phyloP scores from a whole-genome alignment of 83 land plant genomes.

The Diphasiastrum complanatum region DNA sequence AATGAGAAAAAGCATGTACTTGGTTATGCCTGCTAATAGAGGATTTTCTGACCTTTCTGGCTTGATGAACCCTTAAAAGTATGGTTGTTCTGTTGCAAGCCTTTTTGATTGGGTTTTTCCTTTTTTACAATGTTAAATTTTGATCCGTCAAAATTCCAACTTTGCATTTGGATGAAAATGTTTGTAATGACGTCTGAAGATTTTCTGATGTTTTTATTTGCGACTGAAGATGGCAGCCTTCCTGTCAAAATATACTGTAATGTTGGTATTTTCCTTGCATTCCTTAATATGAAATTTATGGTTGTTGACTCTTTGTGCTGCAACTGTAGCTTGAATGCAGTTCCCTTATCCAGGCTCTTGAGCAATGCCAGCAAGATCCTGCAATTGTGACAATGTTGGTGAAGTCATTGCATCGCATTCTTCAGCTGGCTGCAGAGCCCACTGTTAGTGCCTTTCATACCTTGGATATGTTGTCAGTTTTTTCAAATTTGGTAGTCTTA shows the following conservation, averaged over 20 bases:
- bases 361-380: slow-evolving; percentile 67
- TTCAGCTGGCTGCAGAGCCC: slow-evolving; percentile 63
- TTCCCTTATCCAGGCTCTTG: slow-evolving; percentile 65
- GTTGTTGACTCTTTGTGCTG: background rate
- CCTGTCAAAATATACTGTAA: slow-evolving; percentile 10
- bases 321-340: slow-evolving; percentile 64
- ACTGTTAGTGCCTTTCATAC: slow-evolving; percentile 60
- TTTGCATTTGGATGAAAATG: no score
- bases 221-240: no score
- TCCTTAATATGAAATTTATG: background rate
- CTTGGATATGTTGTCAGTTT: slow-evolving; percentile 50
- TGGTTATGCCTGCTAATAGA: no score
- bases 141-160: no score
- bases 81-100: no score
- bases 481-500: slow-evolving; percentile 73
- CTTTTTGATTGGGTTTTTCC: no score
- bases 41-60: no score
- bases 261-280: background rate
- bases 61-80: no score
- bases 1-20: no score
- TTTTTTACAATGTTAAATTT: no score
- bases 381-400: slow-evolving; percentile 52
- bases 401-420: slow-evolving; percentile 67
- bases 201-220: no score
- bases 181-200: no score